Evolutionary conservation across 805 yeast genomes (phyloP), one percentile per base, ranked within the genome.

Genomic region (Saccharomyces kudriavzevii): DNA sequence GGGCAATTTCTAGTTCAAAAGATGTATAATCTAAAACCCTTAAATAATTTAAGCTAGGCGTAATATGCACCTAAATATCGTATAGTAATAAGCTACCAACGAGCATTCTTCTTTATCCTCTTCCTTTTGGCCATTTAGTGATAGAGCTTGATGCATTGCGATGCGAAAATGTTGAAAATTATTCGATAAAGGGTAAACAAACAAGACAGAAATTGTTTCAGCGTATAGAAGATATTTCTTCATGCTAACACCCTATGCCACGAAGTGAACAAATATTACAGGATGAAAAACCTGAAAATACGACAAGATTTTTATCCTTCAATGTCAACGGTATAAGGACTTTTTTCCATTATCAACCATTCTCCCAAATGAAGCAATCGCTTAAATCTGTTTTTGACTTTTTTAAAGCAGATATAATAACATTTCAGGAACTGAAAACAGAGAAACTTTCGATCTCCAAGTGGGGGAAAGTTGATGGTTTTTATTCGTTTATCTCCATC

Each of bases 241-340:
- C 17, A 14, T 30, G 35, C 17, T 13, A 30, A 17, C 6, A 30
- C 17, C 2, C n/a, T 35, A 35, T 35, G 43, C 17, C 24, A 17
- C 22, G 24, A 8, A 35, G 22, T 17, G 43, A 20, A 17, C 17
- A 35, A 5, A 8, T 17, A 17, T 20, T 17, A 35, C 43, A 9
- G 13, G 22, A 35, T 9, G 43, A 10, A 17, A 35, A 35, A 11
- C 10, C 13, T 17, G 24, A 35, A 17, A 17, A 17, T 17, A 35
- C 43, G 11, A 50, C 80, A 2, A 69, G 90, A n/a, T 72, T 79
- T 47, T 69, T 86, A 17, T 75, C 94, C 0, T 92, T 89, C 76
- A 92, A 90, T 68, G 86, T 89, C 48, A 92, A 90, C 63, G 97
- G 97, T 0, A 69, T 83, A 51, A 81, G 89, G 50, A 90, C 96